Conservation (phyloP, 2,329 filamentous ascomycete genomes). For the Talaromyces sp. region DNA sequence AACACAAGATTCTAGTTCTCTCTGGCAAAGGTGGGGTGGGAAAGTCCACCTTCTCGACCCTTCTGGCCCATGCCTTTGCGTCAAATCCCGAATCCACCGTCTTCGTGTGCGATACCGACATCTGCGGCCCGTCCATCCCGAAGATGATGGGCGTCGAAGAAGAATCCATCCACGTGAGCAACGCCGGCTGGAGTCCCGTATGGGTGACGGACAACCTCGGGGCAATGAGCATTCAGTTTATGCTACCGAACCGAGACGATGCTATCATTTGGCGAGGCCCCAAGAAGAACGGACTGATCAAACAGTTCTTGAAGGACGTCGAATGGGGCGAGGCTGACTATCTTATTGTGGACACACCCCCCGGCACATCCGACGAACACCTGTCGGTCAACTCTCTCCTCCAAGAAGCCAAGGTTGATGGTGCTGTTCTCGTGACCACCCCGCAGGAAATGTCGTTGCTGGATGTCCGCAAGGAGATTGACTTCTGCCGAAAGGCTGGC, state of each 20-base stretch:
- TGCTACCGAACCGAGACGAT: constrained; percentile 89
- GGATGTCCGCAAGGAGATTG: constrained; percentile 94
- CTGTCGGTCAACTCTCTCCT: constrained; percentile 87
- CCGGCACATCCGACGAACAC: constrained; percentile 93
- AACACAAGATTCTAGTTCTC: constrained; percentile 87
- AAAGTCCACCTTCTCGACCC: constrained; percentile 86
- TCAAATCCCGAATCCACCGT: constrained; percentile 71
- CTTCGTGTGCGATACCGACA: constrained; percentile 97
- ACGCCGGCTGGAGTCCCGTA: constrained; percentile 85
- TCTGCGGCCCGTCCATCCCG: constrained; percentile 90
- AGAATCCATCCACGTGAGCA: constrained; percentile 88
- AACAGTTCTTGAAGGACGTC: constrained; percentile 95
- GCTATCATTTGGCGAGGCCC: constrained; percentile 96
- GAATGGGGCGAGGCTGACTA: constrained; percentile 96
- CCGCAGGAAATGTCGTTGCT: constrained; percentile 89
- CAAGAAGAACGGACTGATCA: constrained; percentile 98
- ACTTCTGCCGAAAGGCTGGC: constrained; percentile 92
- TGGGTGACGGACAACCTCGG: constrained; percentile 92
- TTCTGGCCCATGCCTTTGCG: constrained; percentile 85
- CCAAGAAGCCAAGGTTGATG: constrained; percentile 86
- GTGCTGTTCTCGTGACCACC: constrained; percentile 87
- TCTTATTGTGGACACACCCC: constrained; percentile 88
- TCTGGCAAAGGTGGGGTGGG: constrained; percentile 95
- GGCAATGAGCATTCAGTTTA: constrained; percentile 97
- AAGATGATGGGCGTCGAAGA: constrained; percentile 98